Conservation (phyloP, 345 rosid species). For the Syzygium grande region DNA sequence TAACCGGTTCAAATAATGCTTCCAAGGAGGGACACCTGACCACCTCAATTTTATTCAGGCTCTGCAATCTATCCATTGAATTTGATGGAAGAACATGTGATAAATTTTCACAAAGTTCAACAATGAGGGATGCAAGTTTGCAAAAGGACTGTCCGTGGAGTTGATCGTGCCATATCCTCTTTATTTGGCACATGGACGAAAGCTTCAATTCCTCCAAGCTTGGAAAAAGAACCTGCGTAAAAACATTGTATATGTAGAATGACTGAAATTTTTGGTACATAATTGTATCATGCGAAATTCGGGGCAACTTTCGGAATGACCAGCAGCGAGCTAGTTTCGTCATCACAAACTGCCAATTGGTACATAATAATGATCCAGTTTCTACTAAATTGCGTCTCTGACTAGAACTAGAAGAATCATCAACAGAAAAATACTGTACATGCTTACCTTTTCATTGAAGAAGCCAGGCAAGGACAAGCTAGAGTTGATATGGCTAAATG, state of each 20-base stretch:
- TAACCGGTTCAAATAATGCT: not conserved
- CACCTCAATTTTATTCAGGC: not conserved
- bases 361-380: too few relatives aligned
- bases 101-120: not conserved
- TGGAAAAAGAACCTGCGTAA: not conserved
- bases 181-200: too few relatives aligned
- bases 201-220: not conserved
- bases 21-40: not conserved
- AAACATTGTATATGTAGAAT: too few relatives aligned
- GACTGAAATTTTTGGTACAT: too few relatives aligned
- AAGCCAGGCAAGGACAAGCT: too few relatives aligned
- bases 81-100: not conserved
- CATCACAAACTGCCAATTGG: too few relatives aligned
- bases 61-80: not conserved
- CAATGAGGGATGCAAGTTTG: not conserved
- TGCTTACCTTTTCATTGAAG: too few relatives aligned
- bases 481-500: too few relatives aligned
- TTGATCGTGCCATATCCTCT: not conserved
- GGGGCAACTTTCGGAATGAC: not conserved
- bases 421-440: too few relatives aligned
- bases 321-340: too few relatives aligned
- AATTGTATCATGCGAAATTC: not conserved
- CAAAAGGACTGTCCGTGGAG: not conserved
- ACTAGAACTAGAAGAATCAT: too few relatives aligned
- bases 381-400: too few relatives aligned